phyloP scores from a whole-genome alignment of 306 rosid species.

The Prosopis cineraria region DNA sequence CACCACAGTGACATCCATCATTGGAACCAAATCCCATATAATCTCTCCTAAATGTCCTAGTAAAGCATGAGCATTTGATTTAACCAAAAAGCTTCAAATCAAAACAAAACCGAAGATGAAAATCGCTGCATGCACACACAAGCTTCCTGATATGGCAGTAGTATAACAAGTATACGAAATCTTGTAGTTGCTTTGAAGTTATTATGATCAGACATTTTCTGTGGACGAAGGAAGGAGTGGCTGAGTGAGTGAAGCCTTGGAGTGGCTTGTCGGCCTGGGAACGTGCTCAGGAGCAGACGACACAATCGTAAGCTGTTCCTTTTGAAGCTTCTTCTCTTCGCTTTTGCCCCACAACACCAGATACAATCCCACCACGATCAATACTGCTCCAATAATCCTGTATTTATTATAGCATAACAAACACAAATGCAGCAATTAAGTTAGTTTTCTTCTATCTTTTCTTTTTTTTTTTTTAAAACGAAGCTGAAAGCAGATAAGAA shows the following conservation, averaged over 20 bases:
- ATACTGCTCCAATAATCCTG: constrained; percentile 91
- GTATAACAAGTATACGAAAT: not conserved
- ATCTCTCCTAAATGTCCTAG: constrained; percentile 49
- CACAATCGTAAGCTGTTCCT: constrained; percentile 55
- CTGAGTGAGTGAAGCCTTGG: constrained; percentile 70
- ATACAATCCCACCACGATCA: constrained; percentile 86
- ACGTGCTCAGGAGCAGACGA: constrained; percentile 61
- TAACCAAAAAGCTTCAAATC: constrained; percentile 6
- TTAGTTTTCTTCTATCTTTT: not conserved
- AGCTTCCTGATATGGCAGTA: constrained; percentile 51
- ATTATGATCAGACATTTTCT: constrained; percentile 61
- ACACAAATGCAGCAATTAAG: not conserved
- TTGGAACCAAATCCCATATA: constrained; percentile 50
- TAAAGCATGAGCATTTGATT: constrained; percentile 47
- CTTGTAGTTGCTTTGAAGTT: not conserved
- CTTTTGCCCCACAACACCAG: constrained; percentile 92
- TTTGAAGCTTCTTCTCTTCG: constrained; percentile 77
- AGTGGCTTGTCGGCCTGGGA: constrained; percentile 58
- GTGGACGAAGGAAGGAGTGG: constrained; percentile 87
- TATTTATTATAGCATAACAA: not conserved
- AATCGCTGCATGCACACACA: constrained; percentile 55
- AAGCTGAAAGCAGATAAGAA: constrained; percentile 1
- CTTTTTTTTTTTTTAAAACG: not conserved
- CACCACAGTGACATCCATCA: constrained; percentile 51
- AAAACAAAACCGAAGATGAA: not conserved